phyloP scores from a whole-genome alignment of 176 grass and related monocot species.

The Aegilops bicornis region DNA sequence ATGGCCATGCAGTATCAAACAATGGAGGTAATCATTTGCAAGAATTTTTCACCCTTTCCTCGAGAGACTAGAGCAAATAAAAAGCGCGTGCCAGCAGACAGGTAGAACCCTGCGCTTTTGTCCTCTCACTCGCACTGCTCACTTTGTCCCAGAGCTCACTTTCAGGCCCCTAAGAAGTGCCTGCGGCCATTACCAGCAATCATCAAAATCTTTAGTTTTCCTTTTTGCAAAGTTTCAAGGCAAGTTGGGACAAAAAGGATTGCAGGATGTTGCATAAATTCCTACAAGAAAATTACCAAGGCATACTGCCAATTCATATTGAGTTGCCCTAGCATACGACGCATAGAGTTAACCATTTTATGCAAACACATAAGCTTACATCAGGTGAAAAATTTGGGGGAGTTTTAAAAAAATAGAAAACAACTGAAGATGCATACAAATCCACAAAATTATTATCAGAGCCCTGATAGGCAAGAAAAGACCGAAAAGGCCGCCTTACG shows the following conservation, averaged over 20 bases:
- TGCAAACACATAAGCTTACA: background rate
- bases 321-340: background rate
- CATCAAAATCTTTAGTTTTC: conserved; percentile 5
- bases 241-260: background rate
- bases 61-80: conserved; percentile 36
- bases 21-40: conserved; percentile 49
- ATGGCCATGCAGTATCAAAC: conserved; percentile 26
- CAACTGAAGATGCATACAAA: background rate
- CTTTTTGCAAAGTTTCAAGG: background rate
- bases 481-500: background rate
- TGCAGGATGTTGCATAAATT: background rate
- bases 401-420: background rate
- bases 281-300: background rate
- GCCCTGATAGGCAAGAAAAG: background rate
- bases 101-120: conserved; percentile 46
- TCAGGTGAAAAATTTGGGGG: background rate
- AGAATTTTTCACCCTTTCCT: conserved; percentile 33
- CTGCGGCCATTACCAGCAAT: conserved; percentile 37
- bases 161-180: conserved; percentile 36
- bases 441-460: background rate
- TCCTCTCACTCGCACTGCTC: conserved; percentile 44
- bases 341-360: background rate
- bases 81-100: conserved; percentile 31
- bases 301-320: background rate
- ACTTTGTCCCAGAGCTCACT: conserved; percentile 44